Evolutionary conservation across 139 green algal species (phyloP), one percentile per base, ranked within the genome.

Genomic region (Yamagishiella unicocca): DNA sequence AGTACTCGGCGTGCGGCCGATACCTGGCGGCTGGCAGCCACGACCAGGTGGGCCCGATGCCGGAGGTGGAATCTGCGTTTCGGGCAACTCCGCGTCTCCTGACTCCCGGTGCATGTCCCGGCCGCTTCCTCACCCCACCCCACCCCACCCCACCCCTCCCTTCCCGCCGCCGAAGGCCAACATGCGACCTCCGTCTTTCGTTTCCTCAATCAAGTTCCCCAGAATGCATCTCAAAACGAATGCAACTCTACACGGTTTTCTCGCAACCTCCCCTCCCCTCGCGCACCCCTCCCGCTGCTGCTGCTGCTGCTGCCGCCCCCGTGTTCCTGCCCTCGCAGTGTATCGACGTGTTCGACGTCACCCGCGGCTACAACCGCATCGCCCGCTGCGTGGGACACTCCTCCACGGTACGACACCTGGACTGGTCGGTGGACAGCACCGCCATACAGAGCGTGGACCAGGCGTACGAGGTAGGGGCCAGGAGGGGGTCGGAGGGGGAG

Each of bases 351-450:
- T 92, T 90, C 43, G 82, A 92, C 45, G 86, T 87, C 29, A 46
- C 82, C 31, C 82, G 82, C 27, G 82, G 67, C 38, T 80, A 81
- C 67, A 33, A 46, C 4, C 82, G 82, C 24, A 50, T 87, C 27
- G 45, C 33, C 24, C 78, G 88, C 45, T 92, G 87, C 76, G 38
- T 71, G 22, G 94, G 94, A 1, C 94, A 97, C 88, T 92, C 82
- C 29, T 92, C 92, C 50, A 92, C 92, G 14, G 86, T 97, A 37
- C 88, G 82, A 0, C 88, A 93, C 78, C 45, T 97, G 12, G 94
- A 97, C 88, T 97, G 92, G 92, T 90, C 87, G 21, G 54, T 46
- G 14, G 93, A 97, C 80, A 86, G 83, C 71, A 67, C 7, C 14
- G 78, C 90, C 31, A 83, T 97, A 0, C 88, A 91, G 84, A 92